Percentiles rank a stretch among this genome's conserved stretches.
These are phyloP conservation scores for Pseudogymnoascus sp. DNA, from an alignment of 2,329 filamentous ascomycete genomes.

Conservation along the genomic window DNA sequence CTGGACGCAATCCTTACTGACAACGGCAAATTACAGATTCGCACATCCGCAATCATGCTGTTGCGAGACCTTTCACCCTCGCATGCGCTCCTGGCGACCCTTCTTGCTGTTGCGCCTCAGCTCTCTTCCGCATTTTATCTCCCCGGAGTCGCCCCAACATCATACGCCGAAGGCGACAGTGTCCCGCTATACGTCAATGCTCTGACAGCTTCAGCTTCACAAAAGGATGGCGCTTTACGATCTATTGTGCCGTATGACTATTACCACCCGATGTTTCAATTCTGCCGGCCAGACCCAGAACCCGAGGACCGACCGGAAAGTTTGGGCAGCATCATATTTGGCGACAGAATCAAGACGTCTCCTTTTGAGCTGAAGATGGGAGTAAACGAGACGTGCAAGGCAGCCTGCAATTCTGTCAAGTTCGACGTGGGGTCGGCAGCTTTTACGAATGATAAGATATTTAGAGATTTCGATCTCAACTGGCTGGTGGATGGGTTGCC, in stretches of 20 bases:
- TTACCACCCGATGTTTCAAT: conserved; percentile 80
- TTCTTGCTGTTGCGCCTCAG: conserved; percentile 41
- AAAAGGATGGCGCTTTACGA: conserved; percentile 70
- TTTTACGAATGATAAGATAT: conserved; percentile 78
- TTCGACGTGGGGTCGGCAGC: conserved; percentile 58
- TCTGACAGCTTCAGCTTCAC: conserved; percentile 75
- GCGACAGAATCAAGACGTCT: conserved; percentile 95
- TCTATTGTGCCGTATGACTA: conserved; percentile 97
- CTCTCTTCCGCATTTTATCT: conserved; percentile 78
- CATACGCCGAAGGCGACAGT: conserved; percentile 69
- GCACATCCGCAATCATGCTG: conserved; percentile 20
- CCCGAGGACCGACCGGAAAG: conserved; percentile 78
- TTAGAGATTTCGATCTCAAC: conserved; percentile 83
- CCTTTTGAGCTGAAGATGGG: conserved; percentile 85
- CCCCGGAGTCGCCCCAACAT: conserved; percentile 87
- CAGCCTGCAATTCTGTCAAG: conserved; percentile 61
- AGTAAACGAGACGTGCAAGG: conserved; percentile 79
- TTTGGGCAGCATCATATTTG: conserved; percentile 91
- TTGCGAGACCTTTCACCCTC: conserved; percentile 27
- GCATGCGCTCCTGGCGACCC: conserved; percentile 41
- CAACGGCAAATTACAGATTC: background rate
- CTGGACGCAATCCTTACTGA: background rate
- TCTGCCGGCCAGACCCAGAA: conserved; percentile 73
- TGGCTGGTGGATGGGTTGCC: conserved; percentile 94
- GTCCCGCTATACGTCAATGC: conserved; percentile 91